These are phyloP conservation scores for Phytomonas sp. DNA, from an alignment of 208 protist species.

Conservation along the genomic window DNA sequence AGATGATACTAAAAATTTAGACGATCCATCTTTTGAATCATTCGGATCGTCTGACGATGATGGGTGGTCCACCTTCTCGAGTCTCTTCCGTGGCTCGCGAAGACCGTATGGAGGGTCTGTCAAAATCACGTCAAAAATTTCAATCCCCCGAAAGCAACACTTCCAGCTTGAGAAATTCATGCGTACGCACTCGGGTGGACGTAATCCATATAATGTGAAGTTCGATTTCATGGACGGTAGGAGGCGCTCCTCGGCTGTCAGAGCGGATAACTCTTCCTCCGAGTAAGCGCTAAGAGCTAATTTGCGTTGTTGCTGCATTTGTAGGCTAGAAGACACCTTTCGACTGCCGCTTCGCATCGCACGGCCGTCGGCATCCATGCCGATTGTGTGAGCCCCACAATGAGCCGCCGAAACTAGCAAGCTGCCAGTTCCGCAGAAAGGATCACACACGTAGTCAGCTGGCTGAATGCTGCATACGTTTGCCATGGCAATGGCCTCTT, in stretches of 20 bases:
- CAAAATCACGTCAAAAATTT: constrained; percentile 89
- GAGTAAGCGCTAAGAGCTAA: constrained; percentile 36
- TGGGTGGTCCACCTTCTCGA: constrained; percentile 7
- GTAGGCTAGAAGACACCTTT: constrained; percentile 40
- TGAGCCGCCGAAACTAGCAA: constrained; percentile 71
- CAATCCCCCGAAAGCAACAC: constrained; percentile 17
- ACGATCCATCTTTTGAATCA: neutral
- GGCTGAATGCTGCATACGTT: constrained; percentile 71
- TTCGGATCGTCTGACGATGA: neutral
- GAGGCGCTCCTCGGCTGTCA: constrained; percentile 34
- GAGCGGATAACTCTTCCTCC: constrained; percentile 15
- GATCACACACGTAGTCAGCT: constrained; percentile 78
- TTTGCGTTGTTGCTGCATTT: constrained; percentile 60
- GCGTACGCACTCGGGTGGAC: constrained; percentile 57
- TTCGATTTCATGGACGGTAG: constrained; percentile 70
- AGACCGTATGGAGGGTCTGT: constrained; percentile 90
- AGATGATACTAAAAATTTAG: constrained; percentile 2
- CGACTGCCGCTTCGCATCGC: constrained; percentile 66
- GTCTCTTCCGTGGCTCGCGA: constrained; percentile 64
- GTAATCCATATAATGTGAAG: constrained; percentile 81
- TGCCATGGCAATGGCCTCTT: constrained; percentile 88
- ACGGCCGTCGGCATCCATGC: constrained; percentile 85
- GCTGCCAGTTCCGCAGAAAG: constrained; percentile 91
- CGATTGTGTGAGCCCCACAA: constrained; percentile 81
- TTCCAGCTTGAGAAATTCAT: constrained; percentile 80